Percentiles rank a stretch among this genome's conserved stretches.
phyloP scores from a whole-genome alignment of 1,284 basidiomycete genomes.

The Ustilago hordei region DNA sequence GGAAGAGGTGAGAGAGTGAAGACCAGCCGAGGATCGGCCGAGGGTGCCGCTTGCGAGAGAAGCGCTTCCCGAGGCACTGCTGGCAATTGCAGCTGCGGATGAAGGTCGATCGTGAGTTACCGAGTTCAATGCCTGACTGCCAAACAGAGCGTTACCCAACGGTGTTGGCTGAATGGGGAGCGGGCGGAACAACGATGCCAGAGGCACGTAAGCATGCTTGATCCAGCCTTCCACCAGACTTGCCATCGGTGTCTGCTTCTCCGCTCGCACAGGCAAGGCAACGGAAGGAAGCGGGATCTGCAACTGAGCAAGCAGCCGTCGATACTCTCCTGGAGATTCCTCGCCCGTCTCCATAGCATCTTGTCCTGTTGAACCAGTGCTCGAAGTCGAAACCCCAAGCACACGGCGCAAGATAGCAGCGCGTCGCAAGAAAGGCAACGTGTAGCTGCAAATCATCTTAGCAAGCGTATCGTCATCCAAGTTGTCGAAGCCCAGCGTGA shows the following conservation, averaged over 20 bases:
- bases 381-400: conserved; percentile 68
- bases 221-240: conserved; percentile 68
- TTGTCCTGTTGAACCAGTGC: neutral
- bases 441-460: conserved; percentile 87
- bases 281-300: conserved; percentile 59
- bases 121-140: conserved; percentile 8
- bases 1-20: conserved; percentile 35
- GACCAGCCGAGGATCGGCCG: conserved; percentile 31
- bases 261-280: conserved; percentile 58
- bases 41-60: conserved; percentile 32
- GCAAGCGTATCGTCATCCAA: conserved; percentile 73
- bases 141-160: conserved; percentile 31
- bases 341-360: conserved; percentile 26
- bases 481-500: conserved; percentile 68
- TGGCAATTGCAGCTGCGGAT: conserved; percentile 24
- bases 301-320: conserved; percentile 54
- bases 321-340: conserved; percentile 55
- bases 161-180: conserved; percentile 61
- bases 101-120: conserved; percentile 32
- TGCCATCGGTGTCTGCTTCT: conserved; percentile 64
- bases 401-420: conserved; percentile 87
- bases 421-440: conserved; percentile 91
- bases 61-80: conserved; percentile 28
- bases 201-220: conserved; percentile 66
- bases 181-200: conserved; percentile 67